Base-by-base conservation (phyloP, 2,329 filamentous ascomycete genomes). In the Fusarium brachygibbosum region DNA sequence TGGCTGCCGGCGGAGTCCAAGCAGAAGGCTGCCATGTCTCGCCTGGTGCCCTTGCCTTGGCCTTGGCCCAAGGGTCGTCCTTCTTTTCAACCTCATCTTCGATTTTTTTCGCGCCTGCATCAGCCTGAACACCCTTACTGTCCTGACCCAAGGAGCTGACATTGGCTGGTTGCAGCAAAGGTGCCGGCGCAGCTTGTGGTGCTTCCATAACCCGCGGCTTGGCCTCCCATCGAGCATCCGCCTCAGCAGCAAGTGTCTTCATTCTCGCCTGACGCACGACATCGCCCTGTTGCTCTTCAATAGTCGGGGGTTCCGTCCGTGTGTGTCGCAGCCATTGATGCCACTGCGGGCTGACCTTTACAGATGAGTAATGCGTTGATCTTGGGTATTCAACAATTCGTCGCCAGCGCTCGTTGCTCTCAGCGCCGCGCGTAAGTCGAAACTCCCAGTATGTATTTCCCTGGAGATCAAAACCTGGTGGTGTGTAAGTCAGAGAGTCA, bases 391-490 rank as follows among this genome's bases (percentile, higher is more conserved):
- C 75, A 49, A 90, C 87, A 67, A 90, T 90, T 75, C 88, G 86
- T 32, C 88, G 86, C 84, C 86, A 87, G 69, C 86, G 85, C 49
- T 81, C 78, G 35, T 77, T 66, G 58, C 66, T 66, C 29, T 68
- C 71, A 58, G 77, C 73, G 63, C 79, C 79, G 56, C 83, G 82
- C 9, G 79, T 72, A 69, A 89, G 85, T 61, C 83, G 84, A 79
- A 91, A 90, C 73, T 90, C 87, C 88, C 89, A 91, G 81, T 86
- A 91, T 6, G 89, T 90, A 79, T 91, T 91, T 57, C 88, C 88
- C 25, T 87, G 75, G 60, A 91, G 87, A 75, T 91, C 89, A 72
- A 86, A 82, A 69, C 89, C 89, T 91, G 64, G 28, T 14, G 23
- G 46, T 48, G 57, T 74, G 71, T 73, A 68, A 74, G 72, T 71